Evolutionary conservation across 169 alveolate genomes (phyloP).

Genomic region (Cryptosporidium meleagridis): DNA sequence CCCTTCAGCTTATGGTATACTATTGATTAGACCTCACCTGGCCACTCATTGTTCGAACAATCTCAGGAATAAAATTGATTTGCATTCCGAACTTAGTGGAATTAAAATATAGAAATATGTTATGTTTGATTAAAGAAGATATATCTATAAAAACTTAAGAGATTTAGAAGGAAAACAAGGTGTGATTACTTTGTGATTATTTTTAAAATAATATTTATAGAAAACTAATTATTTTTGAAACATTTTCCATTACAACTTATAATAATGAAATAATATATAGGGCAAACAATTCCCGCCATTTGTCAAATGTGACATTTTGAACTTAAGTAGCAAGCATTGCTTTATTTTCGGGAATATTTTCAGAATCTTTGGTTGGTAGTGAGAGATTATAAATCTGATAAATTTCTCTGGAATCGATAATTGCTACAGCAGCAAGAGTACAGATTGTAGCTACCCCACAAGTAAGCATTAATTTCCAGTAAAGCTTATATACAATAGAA

Average conservation of each 20-base stretch:
- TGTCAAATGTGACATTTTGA: not conserved
- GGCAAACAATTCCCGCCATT: not conserved
- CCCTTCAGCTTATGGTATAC: too few species aligned
- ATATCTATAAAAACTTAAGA: too few species aligned
- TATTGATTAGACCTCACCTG: too few species aligned
- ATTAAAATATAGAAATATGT: not conserved
- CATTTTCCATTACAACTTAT: not conserved
- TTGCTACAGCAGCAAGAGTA: conserved; percentile 70
- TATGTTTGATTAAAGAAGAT: too few species aligned
- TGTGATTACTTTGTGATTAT: not conserved
- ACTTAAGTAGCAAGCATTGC: conserved; percentile 41
- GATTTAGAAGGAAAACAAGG: not conserved
- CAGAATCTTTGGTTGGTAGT: conserved; percentile 36
- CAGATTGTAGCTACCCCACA: conserved; percentile 68
- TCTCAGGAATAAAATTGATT: not conserved
- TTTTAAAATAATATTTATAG: too few species aligned
- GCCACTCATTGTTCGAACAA: not conserved
- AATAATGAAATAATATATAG: not conserved
- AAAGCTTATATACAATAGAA: conserved; percentile 45
- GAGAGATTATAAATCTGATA: conserved; percentile 60
- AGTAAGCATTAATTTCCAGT: conserved; percentile 65
- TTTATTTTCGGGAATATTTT: conserved; percentile 43
- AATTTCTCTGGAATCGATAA: conserved; percentile 68
- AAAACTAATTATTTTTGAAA: too few species aligned
- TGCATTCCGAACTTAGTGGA: too few species aligned